phyloP scores from a whole-genome alignment of 345 rosid species.

The Durio zibethinus region DNA sequence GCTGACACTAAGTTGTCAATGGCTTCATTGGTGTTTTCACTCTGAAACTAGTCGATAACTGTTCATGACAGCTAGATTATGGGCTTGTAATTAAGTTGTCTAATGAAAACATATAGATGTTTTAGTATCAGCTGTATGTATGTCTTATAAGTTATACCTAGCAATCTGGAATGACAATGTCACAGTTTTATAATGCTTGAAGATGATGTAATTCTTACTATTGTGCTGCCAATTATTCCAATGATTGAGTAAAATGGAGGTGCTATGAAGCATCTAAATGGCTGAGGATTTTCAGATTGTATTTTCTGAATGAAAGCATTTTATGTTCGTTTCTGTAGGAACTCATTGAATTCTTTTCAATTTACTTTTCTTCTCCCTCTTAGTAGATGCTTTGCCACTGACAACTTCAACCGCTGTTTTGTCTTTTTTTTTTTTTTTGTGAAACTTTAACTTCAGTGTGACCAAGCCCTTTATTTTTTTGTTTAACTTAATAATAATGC shows the following conservation, averaged over 20 bases:
- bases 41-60: neutral
- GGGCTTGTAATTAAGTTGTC: neutral
- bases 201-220: neutral
- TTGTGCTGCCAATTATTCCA: neutral
- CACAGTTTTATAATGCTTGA: neutral
- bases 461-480: neutral
- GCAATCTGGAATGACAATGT: neutral
- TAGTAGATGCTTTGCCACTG: neutral
- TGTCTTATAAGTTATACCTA: neutral
- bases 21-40: neutral
- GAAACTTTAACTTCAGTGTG: neutral
- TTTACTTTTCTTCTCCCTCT: neutral
- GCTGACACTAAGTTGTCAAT: neutral
- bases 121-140: neutral
- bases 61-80: neutral
- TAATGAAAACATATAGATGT: neutral
- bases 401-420: neutral
- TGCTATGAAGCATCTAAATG: neutral
- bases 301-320: neutral
- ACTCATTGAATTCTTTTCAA: neutral
- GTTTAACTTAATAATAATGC: slow-evolving; percentile 27
- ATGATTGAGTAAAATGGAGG: neutral
- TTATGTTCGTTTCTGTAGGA: neutral
- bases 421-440: neutral
- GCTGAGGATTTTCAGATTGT: neutral